phyloP scores from a whole-genome alignment of 225 moss, liverwort and hornwort species.

The Sphagnum tenellum region DNA sequence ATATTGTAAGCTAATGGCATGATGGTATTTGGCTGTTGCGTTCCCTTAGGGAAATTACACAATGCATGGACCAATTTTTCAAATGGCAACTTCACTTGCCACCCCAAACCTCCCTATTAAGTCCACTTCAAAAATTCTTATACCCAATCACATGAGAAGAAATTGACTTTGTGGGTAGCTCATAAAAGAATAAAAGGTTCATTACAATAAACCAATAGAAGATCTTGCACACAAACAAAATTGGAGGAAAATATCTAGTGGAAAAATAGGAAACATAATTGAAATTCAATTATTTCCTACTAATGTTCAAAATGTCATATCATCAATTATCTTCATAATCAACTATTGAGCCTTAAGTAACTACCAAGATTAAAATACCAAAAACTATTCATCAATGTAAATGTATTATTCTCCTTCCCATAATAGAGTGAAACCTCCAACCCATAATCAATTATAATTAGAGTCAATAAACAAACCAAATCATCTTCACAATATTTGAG shows the following conservation, averaged over 20 bases:
- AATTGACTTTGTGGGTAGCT: background rate
- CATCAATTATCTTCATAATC: too few species aligned
- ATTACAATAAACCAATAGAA: too few species aligned
- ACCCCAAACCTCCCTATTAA: background rate
- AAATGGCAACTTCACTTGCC: constrained; percentile 82
- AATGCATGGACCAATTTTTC: constrained; percentile 93
- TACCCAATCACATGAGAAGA: background rate
- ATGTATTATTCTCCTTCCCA: too few species aligned
- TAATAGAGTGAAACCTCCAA: too few species aligned
- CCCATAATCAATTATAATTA: background rate
- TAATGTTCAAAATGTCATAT: too few species aligned
- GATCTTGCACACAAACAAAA: background rate
- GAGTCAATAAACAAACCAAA: constrained; percentile 38
- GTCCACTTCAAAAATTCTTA: background rate
- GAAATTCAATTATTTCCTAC: too few species aligned
- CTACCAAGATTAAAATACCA: too few species aligned
- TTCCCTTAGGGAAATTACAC: constrained; percentile 85
- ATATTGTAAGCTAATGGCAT: constrained; percentile 91
- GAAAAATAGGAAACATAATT: too few species aligned
- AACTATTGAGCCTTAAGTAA: too few species aligned
- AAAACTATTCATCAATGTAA: too few species aligned
- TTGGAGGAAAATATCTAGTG: too few species aligned
- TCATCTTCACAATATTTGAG: constrained; percentile 97
- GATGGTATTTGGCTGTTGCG: constrained; percentile 81
- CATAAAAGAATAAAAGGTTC: too few species aligned